phyloP scores from a whole-genome alignment of 805 yeast genomes.

The Clavispora phyllophila region DNA sequence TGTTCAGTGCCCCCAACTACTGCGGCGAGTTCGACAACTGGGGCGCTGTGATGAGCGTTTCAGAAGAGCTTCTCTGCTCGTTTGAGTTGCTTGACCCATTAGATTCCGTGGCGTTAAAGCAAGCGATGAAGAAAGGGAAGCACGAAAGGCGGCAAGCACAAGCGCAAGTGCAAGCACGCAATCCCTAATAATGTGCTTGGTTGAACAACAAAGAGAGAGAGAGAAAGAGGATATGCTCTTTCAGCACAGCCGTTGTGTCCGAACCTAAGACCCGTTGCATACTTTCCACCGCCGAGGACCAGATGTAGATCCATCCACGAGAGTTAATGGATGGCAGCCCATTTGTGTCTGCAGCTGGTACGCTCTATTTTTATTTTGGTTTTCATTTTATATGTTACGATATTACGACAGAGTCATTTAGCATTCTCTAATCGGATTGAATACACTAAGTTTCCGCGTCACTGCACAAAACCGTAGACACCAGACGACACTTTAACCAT shows the following conservation, averaged over 20 bases:
- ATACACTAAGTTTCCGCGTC: neutral
- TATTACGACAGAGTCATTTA: neutral
- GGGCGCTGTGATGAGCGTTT: slow-evolving; percentile 98
- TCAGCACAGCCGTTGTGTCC: neutral
- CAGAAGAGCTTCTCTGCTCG: slow-evolving; percentile 86
- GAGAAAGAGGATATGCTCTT: no score
- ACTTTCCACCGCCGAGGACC: neutral
- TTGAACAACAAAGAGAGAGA: no score
- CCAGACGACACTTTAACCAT: neutral
- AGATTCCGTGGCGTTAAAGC: slow-evolving; percentile 88
- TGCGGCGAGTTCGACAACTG: slow-evolving; percentile 87
- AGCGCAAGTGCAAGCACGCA: slow-evolving; percentile 5
- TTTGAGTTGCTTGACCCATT: slow-evolving; percentile 92
- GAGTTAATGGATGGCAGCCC: neutral
- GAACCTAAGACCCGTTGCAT: neutral
- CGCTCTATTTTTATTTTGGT: neutral
- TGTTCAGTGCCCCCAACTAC: slow-evolving; percentile 71
- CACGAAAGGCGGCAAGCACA: slow-evolving; percentile 71
- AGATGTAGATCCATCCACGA: no score
- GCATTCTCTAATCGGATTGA: neutral
- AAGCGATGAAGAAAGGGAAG: slow-evolving; percentile 90
- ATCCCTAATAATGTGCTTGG: neutral
- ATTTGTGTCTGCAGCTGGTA: neutral
- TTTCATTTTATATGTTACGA: slow-evolving; percentile 1
- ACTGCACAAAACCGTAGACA: neutral